Evolutionary conservation across 768 basidiomycete species (phyloP), one percentile per base, ranked within the genome.

Genomic region (Suillus ampliporus): DNA sequence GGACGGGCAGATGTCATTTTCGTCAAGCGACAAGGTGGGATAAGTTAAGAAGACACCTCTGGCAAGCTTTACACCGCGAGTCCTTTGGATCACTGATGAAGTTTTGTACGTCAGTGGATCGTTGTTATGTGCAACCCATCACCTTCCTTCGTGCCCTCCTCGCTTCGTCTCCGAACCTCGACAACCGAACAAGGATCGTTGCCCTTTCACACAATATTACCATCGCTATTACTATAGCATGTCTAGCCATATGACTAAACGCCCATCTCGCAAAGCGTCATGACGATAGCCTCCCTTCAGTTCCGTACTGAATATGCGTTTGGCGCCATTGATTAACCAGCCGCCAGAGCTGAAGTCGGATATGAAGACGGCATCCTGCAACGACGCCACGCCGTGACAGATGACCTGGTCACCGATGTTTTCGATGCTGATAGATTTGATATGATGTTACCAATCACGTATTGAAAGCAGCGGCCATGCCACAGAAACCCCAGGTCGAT

Each of bases 41-140:
- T 46, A 46, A 46, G 47, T 48, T 8, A 28, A 15, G 50, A n/a
- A 19, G 28, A n/a, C 13, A 11, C 11, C 19, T 31, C 19, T 34
- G 28, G 19, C 50, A 51, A 34, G 50, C 28, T n/a, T 48, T 51
- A n/a, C 11, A 13, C 31, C 31, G 31, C 50, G 11, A 34, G 11
- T 34, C 19, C 31, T 34, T 11, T 31, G 19, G 28, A 31, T 51
- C 50, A 11, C 31, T 34, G 31, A 51, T 51, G 13, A n/a, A n/a
- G 11, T 51, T n/a, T n/a, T 51, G 50, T 56, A 56, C 54, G 54
- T 26, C 17, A 56, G 35, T 54, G 23, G 38, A 40, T 40, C 23
- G 38, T 56, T 56, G 54, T 56, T 19, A 56, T 56, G 38, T 19
- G 38, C 38, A 56, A 56, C 54, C 23, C 54, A 19, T 56, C 38